Conservation (phyloP, 257 asterid species). For the Knoxia roxburghii region DNA sequence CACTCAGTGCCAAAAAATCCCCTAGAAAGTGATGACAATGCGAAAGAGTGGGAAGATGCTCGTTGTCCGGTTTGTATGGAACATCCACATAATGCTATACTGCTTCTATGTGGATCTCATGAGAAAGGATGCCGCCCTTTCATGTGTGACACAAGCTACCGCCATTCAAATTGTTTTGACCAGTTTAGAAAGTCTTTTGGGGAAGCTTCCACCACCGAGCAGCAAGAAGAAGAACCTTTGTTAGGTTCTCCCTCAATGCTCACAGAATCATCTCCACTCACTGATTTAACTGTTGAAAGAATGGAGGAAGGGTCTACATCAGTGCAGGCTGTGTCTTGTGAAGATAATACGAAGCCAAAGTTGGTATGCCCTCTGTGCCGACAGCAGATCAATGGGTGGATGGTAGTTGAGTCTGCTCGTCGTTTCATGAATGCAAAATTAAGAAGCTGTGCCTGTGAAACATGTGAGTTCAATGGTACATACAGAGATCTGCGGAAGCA, state of each 20-base stretch:
- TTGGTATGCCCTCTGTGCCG: constrained; percentile 78
- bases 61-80: constrained; percentile 96
- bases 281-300: constrained; percentile 29
- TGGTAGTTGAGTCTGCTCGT: constrained; percentile 69
- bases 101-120: constrained; percentile 80
- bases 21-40: constrained; percentile 51
- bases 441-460: constrained; percentile 79
- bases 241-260: constrained; percentile 20
- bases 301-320: constrained; percentile 29
- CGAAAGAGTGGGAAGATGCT: constrained; percentile 77
- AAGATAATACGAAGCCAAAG: constrained; percentile 35
- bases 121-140: constrained; percentile 85
- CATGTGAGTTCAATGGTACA: constrained; percentile 64
- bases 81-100: constrained; percentile 85
- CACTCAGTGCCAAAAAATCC: constrained; percentile 37
- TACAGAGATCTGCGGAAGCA: constrained; percentile 78
- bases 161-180: constrained; percentile 89
- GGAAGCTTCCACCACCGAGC: constrained; percentile 28
- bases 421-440: constrained; percentile 61
- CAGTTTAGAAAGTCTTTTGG: constrained; percentile 61
- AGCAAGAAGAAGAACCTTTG: constrained; percentile 29
- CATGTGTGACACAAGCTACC: constrained; percentile 95
- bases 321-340: constrained; percentile 25
- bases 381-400: constrained; percentile 62
- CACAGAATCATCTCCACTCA: constrained; percentile 26